Percentiles rank a stretch among this genome's conserved stretches.
These are phyloP conservation scores for Meyerozyma carpophila DNA, from an alignment of 1,139 yeast species.

Conservation along the genomic window DNA sequence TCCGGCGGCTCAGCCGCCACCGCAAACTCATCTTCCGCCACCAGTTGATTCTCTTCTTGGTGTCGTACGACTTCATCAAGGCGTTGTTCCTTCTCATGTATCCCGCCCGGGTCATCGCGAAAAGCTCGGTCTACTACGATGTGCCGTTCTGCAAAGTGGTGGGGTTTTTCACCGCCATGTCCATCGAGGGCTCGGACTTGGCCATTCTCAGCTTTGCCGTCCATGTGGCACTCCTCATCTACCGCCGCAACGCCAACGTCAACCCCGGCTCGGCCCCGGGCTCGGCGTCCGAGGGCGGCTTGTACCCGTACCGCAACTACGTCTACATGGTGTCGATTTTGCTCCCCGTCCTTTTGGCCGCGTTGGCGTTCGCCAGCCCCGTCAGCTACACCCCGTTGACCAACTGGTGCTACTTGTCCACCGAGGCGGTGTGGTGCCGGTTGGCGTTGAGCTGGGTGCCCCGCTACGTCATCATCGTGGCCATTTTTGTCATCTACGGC, in stretches of 20 bases:
- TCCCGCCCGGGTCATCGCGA: not conserved
- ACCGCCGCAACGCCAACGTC: not conserved
- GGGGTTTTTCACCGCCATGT: slow-evolving; percentile 1
- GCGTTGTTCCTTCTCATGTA: not conserved
- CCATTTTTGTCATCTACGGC: slow-evolving; percentile 1
- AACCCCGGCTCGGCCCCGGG: not conserved
- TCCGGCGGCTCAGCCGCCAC: not conserved
- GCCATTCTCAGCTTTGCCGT: slow-evolving; percentile 1
- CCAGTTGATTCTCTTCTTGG: not conserved
- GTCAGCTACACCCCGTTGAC: not conserved
- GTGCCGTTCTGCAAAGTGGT: slow-evolving; percentile 1
- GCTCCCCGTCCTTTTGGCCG: not conserved
- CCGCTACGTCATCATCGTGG: not conserved
- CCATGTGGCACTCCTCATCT: not conserved
- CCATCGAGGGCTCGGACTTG: slow-evolving; percentile 1
- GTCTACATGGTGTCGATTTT: not conserved
- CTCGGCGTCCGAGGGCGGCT: not conserved
- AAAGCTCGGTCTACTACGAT: not conserved
- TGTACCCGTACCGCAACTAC: not conserved
- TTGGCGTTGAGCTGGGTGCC: slow-evolving; percentile 1
- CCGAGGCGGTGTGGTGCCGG: not conserved
- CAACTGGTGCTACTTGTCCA: not conserved
- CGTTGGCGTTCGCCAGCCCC: not conserved
- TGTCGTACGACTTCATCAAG: not conserved
- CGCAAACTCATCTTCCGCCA: not conserved